Percentiles rank a stretch among this genome's conserved stretches.
Evolutionary conservation across 2,329 filamentous ascomycete genomes (phyloP).

Genomic region (Alternaria sp.): DNA sequence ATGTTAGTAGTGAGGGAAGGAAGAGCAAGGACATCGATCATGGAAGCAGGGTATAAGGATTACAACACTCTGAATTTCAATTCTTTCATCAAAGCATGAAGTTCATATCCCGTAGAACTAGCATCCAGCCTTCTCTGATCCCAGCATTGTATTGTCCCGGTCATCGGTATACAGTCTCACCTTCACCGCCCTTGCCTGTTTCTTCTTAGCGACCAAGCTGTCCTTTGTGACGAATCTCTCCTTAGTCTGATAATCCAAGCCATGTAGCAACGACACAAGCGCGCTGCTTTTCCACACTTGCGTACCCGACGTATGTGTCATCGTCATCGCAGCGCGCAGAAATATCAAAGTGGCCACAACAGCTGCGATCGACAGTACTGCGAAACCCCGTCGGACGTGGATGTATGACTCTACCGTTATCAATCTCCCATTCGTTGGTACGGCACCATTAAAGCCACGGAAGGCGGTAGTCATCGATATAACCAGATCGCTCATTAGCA

Average conservation of each 20-base stretch:
- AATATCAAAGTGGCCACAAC: constrained; percentile 22
- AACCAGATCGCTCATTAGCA: constrained; percentile 26
- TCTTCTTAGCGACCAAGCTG: constrained; percentile 17
- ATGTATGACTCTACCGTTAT: constrained; percentile 24
- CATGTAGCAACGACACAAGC: constrained; percentile 23
- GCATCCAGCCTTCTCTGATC: constrained; percentile 11
- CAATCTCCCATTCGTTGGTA: constrained; percentile 18
- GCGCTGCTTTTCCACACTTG: constrained; percentile 28
- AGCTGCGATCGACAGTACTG: constrained; percentile 19
- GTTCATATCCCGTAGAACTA: not conserved
- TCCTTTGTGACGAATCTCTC: constrained; percentile 20
- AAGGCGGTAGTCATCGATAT: constrained; percentile 29
- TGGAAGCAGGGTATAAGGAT: constrained; percentile 18
- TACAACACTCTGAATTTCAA: not conserved
- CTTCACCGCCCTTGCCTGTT: constrained; percentile 19
- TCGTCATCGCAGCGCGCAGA: constrained; percentile 19
- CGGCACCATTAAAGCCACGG: constrained; percentile 23
- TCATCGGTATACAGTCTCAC: constrained; percentile 16
- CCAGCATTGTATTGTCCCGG: constrained; percentile 18
- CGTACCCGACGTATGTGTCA: constrained; percentile 22
- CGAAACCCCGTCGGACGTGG: constrained; percentile 25
- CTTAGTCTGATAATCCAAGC: constrained; percentile 20
- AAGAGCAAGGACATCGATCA: constrained; percentile 39
- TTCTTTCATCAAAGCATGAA: not conserved
- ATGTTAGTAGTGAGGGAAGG: constrained; percentile 30